Conservation (phyloP, 129 eudicot species). For the Gnaphalium uliginosum region DNA sequence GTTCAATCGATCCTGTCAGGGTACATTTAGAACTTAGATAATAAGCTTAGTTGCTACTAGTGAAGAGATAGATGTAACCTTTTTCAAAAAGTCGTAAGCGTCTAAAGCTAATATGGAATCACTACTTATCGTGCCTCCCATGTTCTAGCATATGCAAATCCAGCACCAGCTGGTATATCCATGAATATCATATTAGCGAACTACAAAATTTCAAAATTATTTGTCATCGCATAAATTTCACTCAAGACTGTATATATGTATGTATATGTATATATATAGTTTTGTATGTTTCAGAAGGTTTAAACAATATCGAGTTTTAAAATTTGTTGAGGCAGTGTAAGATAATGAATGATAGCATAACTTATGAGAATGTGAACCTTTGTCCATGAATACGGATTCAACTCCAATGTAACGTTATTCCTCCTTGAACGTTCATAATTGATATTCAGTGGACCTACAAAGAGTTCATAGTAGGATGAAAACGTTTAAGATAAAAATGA, state of each 20-base stretch:
- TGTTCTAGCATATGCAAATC: constrained; percentile 34
- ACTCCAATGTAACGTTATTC: constrained; percentile 18
- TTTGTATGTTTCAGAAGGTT: too few relatives aligned
- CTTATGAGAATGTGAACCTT: constrained; percentile 35
- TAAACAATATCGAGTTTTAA: too few relatives aligned
- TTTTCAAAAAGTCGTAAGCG: constrained; percentile 30
- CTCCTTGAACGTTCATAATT: background rate
- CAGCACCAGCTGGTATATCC: constrained; percentile 35
- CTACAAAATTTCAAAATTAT: constrained; percentile 13
- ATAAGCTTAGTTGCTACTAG: too few relatives aligned
- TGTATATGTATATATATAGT: too few relatives aligned
- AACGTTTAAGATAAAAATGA: too few relatives aligned
- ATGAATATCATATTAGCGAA: constrained; percentile 32
- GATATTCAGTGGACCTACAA: constrained; percentile 37
- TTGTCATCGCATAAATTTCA: background rate
- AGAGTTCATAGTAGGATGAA: too few relatives aligned
- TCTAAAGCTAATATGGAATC: constrained; percentile 31
- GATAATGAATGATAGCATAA: too few relatives aligned
- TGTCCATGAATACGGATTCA: constrained; percentile 45
- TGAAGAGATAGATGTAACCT: too few relatives aligned
- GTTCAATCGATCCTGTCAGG: too few relatives aligned
- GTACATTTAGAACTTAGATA: too few relatives aligned
- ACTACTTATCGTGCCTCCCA: constrained; percentile 4
- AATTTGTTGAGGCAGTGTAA: too few relatives aligned
- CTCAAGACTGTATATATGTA: background rate